Evolutionary conservation across 306 rosid species (phyloP).

Genomic region (Cucumis sativus): DNA sequence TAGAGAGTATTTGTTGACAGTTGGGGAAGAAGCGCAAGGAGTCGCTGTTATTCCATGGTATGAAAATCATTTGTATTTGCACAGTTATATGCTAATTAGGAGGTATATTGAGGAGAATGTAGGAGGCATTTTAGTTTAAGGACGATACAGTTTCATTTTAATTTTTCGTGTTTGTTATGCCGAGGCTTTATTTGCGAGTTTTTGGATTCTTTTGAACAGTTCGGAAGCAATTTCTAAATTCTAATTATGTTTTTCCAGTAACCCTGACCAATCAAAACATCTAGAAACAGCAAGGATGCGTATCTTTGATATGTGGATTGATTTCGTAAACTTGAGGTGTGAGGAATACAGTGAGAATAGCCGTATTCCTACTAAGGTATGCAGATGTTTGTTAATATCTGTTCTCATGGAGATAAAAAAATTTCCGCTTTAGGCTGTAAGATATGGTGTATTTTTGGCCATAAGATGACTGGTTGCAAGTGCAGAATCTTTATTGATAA

Average conservation of each 20-base stretch:
- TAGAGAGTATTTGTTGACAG: conserved; percentile 47
- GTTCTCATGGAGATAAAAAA: neutral
- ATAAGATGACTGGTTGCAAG: neutral
- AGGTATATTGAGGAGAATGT: neutral
- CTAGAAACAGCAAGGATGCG: conserved; percentile 97
- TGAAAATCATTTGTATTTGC: neutral
- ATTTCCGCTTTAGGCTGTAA: neutral
- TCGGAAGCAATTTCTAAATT: neutral
- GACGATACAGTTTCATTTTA: neutral
- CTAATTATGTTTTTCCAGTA: conserved; percentile 32
- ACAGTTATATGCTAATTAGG: neutral
- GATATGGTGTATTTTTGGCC: neutral
- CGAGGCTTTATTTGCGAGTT: neutral
- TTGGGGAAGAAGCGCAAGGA: conserved; percentile 81
- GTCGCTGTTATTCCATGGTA: conserved; percentile 75
- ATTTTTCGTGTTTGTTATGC: neutral
- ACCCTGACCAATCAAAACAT: conserved; percentile 97
- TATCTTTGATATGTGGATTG: conserved; percentile 71
- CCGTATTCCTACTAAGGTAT: conserved; percentile 82
- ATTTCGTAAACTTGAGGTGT: conserved; percentile 82
- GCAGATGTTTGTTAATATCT: neutral
- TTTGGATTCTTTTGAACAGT: neutral
- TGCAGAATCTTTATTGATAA: neutral
- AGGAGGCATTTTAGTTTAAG: neutral
- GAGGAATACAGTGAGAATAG: conserved; percentile 82